phyloP scores from a whole-genome alignment of 2,329 filamentous ascomycete species.

The Cytospora piceae region DNA sequence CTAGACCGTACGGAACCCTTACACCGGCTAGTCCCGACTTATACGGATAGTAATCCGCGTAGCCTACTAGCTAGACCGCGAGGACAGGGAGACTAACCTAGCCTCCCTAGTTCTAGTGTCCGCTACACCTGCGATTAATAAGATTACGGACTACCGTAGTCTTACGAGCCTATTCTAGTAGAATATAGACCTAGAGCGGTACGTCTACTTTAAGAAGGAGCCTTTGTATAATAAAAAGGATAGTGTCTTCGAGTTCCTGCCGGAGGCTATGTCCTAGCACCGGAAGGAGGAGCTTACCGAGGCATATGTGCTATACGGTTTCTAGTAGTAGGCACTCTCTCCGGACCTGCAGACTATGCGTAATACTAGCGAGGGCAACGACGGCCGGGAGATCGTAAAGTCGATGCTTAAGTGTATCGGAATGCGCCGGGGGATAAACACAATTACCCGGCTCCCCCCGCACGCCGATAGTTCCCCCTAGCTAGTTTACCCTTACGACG shows the following conservation, averaged over 20 bases:
- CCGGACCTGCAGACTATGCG: neutral
- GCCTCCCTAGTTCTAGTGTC: neutral
- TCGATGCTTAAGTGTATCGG: neutral
- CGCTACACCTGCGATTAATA: neutral
- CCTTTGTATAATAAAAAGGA: neutral
- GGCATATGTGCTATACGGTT: rapidly evolving
- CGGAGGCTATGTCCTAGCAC: neutral
- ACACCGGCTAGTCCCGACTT: neutral
- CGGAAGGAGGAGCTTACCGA: neutral
- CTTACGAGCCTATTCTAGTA: neutral
- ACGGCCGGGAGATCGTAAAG: neutral
- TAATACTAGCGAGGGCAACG: neutral
- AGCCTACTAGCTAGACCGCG: neutral
- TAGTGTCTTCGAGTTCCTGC: neutral
- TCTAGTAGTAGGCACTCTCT: neutral
- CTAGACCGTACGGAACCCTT: neutral
- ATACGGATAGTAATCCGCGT: neutral
- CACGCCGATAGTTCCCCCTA: neutral
- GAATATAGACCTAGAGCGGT: neutral
- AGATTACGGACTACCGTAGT: neutral
- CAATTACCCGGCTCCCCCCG: neutral
- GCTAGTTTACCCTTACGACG: neutral
- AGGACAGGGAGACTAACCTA: neutral
- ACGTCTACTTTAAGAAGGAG: neutral
- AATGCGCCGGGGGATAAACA: neutral